Evolutionary conservation across 768 basidiomycete genomes (phyloP).

Genomic region (Trametes coccinea): DNA sequence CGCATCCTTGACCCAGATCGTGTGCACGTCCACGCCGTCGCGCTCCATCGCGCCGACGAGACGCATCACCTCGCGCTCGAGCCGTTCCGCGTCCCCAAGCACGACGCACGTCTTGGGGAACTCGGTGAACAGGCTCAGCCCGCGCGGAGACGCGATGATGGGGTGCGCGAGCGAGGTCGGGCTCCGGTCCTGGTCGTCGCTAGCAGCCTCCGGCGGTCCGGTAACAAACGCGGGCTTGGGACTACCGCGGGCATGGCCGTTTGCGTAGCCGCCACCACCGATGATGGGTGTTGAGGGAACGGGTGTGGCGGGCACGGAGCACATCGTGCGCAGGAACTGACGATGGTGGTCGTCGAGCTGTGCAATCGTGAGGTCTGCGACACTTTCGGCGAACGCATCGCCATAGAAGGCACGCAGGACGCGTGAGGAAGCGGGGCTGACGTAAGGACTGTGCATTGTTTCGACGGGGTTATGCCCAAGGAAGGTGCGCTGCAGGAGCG

Average conservation of each 20-base stretch:
- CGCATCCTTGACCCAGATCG: constrained; percentile 30
- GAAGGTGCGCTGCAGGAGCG: constrained; percentile 53
- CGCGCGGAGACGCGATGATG: constrained; percentile 33
- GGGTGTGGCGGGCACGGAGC: constrained; percentile 24
- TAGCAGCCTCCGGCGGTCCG: constrained; percentile 33
- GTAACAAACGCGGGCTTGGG: background rate
- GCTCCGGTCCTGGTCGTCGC: constrained; percentile 27
- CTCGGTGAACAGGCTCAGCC: constrained; percentile 44
- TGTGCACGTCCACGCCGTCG: constrained; percentile 29
- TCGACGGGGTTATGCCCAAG: constrained; percentile 43
- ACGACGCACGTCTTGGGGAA: constrained; percentile 49
- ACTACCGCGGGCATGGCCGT: constrained; percentile 1
- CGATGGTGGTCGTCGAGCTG: constrained; percentile 25
- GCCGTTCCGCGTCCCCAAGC: constrained; percentile 52
- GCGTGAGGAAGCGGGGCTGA: constrained; percentile 35
- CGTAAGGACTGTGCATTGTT: constrained; percentile 37
- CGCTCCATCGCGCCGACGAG: constrained; percentile 37
- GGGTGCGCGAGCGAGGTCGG: constrained; percentile 30
- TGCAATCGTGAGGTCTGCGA: constrained; percentile 31
- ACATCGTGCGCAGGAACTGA: constrained; percentile 26
- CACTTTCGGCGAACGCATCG: constrained; percentile 29
- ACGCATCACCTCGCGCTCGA: constrained; percentile 48
- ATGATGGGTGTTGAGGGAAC: constrained; percentile 10
- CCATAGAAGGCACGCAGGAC: constrained; percentile 37
- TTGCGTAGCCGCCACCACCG: background rate